A percentile compares a stretch with the other conserved stretches of the same genome.
phyloP scores from a whole-genome alignment of 768 basidiomycete species.

The Pleurotus pulmonarius region DNA sequence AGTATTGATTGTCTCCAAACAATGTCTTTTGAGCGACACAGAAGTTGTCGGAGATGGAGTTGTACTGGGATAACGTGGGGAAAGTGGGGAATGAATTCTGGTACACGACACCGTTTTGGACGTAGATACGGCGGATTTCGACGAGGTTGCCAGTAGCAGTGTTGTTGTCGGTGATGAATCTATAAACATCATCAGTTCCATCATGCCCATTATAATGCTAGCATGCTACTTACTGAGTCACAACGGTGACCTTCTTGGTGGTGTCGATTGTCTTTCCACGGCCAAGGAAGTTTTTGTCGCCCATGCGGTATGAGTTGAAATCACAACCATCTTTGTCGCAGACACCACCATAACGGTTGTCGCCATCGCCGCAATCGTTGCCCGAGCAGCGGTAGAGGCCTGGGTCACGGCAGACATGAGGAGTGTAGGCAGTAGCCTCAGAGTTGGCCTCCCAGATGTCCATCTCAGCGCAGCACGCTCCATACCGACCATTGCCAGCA shows the following conservation, averaged over 20 bases:
- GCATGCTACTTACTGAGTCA: conserved; percentile 11
- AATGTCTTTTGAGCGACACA: conserved; percentile 30
- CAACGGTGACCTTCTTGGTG: conserved; percentile 32
- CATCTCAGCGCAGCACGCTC: conserved; percentile 43
- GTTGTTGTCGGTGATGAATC: conserved; percentile 33
- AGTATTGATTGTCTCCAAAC: conserved; percentile 26
- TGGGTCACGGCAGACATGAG: conserved; percentile 30
- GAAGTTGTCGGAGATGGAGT: conserved; percentile 34
- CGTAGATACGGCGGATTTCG: conserved; percentile 22
- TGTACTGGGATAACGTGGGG: conserved; percentile 24
- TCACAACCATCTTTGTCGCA: conserved; percentile 46
- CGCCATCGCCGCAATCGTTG: conserved; percentile 20
- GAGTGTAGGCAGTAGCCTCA: conserved; percentile 35
- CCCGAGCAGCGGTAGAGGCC: conserved; percentile 32
- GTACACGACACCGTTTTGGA: conserved; percentile 27
- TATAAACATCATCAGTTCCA: conserved; percentile 16
- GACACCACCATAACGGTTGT: conserved; percentile 27
- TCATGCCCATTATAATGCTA: not conserved
- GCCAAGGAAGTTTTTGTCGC: conserved; percentile 34
- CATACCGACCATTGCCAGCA: conserved; percentile 31
- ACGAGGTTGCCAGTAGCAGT: conserved; percentile 1
- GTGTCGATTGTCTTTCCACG: conserved; percentile 36
- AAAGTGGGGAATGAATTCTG: conserved; percentile 29
- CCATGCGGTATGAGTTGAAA: conserved; percentile 46
- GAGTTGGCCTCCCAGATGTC: conserved; percentile 45